Base-by-base conservation (phyloP, 2,329 filamentous ascomycete genomes). In the Stagonosporopsis chrysanthemi region DNA sequence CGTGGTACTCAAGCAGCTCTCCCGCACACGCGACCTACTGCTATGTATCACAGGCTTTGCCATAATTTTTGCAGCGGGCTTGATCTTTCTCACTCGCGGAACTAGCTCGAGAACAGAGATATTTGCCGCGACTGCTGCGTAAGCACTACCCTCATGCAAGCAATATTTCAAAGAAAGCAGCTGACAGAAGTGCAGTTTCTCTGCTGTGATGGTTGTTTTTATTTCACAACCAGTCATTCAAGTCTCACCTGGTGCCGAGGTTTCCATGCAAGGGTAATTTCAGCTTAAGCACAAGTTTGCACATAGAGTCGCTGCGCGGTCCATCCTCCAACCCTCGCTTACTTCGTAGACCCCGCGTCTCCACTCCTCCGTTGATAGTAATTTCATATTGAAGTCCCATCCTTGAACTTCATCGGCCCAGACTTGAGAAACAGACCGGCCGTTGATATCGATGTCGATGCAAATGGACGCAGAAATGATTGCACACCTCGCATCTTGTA, bases 51-150 rank as follows among this genome's bases (percentile, higher is more conserved):
- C 41, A 11, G 46, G 28, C 1, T 51, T 56, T 6, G 46, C 53
- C 1, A 12, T 46, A 0, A 1, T 51, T 1, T 61, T 61, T 12
- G 58, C 53, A 14, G 19, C 52, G 1, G 38, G 24, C 1, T 26
- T 63, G 19, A 58, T 63, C 4, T 46, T 48, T 17, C 42, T 60
- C n/a, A 60, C 53, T 2, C 53, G 60, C 28, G 57, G 57, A 0
- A 58, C 49, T 7, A 60, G 45, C 17, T 45, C 57, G 6, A 48
- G 60, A 17, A 56, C 48, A 3, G 60, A 62, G 33, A 60, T 62
- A 6, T 62, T 62, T 43, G 49, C 60, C 15, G 60, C 60, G 2
- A 62, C 60, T 26, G 60, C 60, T 22, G 56, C 60, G 56, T 62
- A 52, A 53, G 60, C 56, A 5, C 39, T 15, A 24, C 11, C 15